Evolutionary conservation across 2,329 filamentous ascomycete genomes (phyloP), one percentile per base, ranked within the genome.

Genomic region (Aschersonia sp.): DNA sequence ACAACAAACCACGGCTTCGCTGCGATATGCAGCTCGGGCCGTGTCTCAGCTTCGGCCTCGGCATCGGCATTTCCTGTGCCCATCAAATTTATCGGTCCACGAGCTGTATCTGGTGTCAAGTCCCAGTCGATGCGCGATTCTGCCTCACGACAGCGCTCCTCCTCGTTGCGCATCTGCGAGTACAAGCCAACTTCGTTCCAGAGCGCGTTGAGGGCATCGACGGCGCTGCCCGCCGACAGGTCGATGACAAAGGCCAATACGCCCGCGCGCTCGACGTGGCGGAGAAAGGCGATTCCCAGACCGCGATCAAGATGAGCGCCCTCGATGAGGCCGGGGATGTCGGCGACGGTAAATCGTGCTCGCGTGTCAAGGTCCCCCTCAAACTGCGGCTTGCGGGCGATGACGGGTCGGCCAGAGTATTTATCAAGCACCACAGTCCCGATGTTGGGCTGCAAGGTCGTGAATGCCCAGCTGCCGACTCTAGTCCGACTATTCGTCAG

Each of bases 1-100:
- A 96, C 81, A 5, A 96, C 89, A 58, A 94, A 92, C 92, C 92
- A 98, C 1, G 92, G 89, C 68, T 98, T 98, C 35, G 78, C 78
- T n/a, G 85, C 85, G 54, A 97, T 94, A 41, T 83, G 79, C n/a
- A 85, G 60, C n/a, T 64, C 71, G 4, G 63, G 60, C 3, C 49
- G 47, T 3, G 50, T 47, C 1, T 47, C 43, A 6, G 55, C 32
- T 11, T 50, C 45, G 5, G 51, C 49, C 8, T 43, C 40, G 5
- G 43, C 32, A 4, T 49, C 35, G 5, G 40, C 11, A 14, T 14
- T n/a, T 22, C 11, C 40, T n/a, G n/a, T 42, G 40, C 14, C 40
- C 8, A 37, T 8, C 35, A 37, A 8, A 37, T 37, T 37, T 8
- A 37, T 37, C 9, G 47, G 57, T 4, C 33, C n/a, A 9, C 10